Conservation (phyloP, 1,284 basidiomycete species). For the Trichosporon ovoides region DNA sequence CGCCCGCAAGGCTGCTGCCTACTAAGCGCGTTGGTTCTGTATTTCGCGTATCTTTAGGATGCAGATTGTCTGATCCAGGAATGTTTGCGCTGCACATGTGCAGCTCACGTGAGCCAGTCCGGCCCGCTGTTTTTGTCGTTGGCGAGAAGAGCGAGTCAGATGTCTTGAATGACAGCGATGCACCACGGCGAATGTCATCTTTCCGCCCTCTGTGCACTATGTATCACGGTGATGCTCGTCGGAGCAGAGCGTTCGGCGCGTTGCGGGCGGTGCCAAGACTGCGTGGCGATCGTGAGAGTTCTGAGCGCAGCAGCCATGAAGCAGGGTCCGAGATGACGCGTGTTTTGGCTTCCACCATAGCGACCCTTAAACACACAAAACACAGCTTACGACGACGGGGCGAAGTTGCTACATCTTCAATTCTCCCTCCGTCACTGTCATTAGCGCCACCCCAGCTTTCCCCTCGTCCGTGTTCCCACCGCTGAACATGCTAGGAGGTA, state of each 20-base stretch:
- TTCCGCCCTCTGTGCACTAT: too few relatives aligned
- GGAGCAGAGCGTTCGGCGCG: too few relatives aligned
- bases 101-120: background rate
- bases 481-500: constrained; percentile 29
- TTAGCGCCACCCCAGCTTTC: background rate
- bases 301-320: background rate
- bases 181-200: too few relatives aligned
- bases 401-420: background rate
- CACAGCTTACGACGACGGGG: constrained; percentile 1
- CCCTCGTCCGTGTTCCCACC: background rate
- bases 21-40: constrained; percentile 53
- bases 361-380: constrained; percentile 1
- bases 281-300: background rate
- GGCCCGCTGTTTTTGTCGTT: too few relatives aligned
- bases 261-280: too few relatives aligned
- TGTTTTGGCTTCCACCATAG: background rate
- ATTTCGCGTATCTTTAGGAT: constrained; percentile 11
- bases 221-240: too few relatives aligned
- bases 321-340: constrained; percentile 3
- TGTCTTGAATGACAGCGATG: too few relatives aligned
- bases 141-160: too few relatives aligned
- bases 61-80: constrained; percentile 10
- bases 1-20: constrained; percentile 67
- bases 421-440: background rate
- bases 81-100: background rate